Evolutionary conservation across 345 rosid genomes (phyloP).

Genomic region (Salix arbutifolia): DNA sequence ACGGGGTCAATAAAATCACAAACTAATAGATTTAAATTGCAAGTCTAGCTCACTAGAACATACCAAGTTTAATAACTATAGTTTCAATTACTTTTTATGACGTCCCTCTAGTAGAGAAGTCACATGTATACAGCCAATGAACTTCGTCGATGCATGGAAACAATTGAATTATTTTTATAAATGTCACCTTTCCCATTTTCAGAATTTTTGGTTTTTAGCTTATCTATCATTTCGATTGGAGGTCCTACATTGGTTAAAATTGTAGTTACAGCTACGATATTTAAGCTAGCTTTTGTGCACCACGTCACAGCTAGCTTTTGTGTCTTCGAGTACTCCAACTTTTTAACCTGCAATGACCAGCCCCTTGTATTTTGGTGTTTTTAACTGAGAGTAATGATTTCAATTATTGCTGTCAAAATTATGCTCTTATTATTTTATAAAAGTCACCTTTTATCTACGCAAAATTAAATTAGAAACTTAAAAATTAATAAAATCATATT

Average conservation of each 20-base stretch:
- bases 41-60: no score
- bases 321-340: not conserved
- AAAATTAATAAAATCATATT: no score
- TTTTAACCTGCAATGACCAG: not conserved
- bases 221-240: conserved; percentile 2
- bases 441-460: no score
- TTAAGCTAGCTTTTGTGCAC: not conserved
- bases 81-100: not conserved
- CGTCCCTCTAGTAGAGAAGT: not conserved
- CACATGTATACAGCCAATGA: not conserved
- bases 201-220: conserved; percentile 5
- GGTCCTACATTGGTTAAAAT: conserved; percentile 7
- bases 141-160: not conserved
- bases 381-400: conserved; percentile 3
- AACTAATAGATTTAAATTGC: no score
- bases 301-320: not conserved
- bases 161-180: not conserved
- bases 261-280: not conserved
- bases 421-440: no score
- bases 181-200: conserved; percentile 1
- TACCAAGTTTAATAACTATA: no score
- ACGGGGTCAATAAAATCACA: no score
- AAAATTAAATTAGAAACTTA: no score
- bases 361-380: not conserved
- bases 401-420: no score